Evolutionary conservation across 2,329 filamentous ascomycete species (phyloP).

Genomic region (Fusarium pininemorale): DNA sequence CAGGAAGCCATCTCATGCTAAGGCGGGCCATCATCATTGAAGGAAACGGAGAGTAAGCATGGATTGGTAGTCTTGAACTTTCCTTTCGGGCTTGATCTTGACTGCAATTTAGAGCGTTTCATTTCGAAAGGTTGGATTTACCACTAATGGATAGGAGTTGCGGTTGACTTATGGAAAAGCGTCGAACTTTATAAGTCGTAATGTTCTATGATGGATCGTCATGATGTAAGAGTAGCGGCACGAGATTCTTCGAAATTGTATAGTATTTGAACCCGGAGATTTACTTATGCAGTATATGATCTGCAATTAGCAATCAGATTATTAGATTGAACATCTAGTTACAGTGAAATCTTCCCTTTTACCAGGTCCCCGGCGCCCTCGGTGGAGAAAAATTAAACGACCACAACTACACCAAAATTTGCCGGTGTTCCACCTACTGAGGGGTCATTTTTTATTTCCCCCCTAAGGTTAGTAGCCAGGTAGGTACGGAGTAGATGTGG

Average conservation of each 20-base stretch:
- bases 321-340: not conserved
- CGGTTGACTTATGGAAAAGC: not conserved
- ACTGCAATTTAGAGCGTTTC: not conserved
- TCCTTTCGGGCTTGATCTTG: not conserved
- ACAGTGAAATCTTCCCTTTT: not conserved
- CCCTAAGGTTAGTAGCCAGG: not conserved
- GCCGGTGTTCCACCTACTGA: not conserved
- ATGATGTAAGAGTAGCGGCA: not conserved
- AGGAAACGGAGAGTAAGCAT: not conserved
- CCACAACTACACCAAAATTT: not conserved
- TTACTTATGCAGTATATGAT: not conserved
- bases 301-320: not conserved
- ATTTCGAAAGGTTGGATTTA: not conserved
- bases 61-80: not conserved
- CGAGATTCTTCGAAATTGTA: not conserved
- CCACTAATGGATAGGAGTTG: not conserved
- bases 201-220: not conserved
- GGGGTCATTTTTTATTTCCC: not conserved
- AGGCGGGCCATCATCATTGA: slow-evolving; percentile 2
- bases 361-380: not conserved
- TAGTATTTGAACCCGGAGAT: not conserved
- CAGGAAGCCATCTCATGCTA: slow-evolving; percentile 42
- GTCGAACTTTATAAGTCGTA: not conserved
- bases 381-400: not conserved
- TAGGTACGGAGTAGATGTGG: not conserved